Evolutionary conservation across 106 monocot species (phyloP).

Genomic region (Dendrobium chrysotoxum): DNA sequence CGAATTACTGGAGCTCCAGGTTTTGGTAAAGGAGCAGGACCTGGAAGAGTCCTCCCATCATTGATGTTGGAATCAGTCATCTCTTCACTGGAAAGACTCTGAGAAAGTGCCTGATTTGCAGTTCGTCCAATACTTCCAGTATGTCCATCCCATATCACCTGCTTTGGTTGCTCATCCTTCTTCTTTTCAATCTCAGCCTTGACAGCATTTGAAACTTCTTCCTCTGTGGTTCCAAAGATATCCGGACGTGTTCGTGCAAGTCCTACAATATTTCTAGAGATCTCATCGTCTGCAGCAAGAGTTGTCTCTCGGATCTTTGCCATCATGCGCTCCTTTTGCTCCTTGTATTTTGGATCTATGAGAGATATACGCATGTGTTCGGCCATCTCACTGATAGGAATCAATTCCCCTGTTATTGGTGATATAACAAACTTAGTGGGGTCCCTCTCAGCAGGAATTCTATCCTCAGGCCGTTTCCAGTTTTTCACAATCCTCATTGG

Average conservation of each 20-base stretch:
- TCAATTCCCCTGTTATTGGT: constrained; percentile 91
- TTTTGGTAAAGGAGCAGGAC: constrained; percentile 72
- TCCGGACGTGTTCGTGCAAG: constrained; percentile 93
- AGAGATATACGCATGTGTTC: constrained; percentile 98
- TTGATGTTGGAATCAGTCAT: constrained; percentile 27
- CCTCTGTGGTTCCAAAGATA: constrained; percentile 98
- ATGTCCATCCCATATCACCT: constrained; percentile 98
- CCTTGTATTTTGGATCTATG: constrained; percentile 98
- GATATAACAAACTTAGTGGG: constrained; percentile 92
- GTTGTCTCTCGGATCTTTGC: constrained; percentile 96
- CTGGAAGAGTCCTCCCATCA: constrained; percentile 46
- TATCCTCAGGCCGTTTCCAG: constrained; percentile 94
- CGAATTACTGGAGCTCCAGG: constrained; percentile 60
- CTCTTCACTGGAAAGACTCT: constrained; percentile 48
- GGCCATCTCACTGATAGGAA: constrained; percentile 96
- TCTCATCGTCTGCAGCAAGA: constrained; percentile 92
- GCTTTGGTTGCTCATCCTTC: constrained; percentile 94
- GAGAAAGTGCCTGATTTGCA: constrained; percentile 85
- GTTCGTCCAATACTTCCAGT: constrained; percentile 94
- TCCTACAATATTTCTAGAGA: constrained; percentile 91
- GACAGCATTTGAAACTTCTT: constrained; percentile 94
- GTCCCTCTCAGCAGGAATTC: constrained; percentile 72
- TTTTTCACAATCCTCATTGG: constrained; percentile 99
- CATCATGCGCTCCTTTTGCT: constrained; percentile 99
- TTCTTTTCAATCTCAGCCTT: constrained; percentile 99